Evolutionary conservation across 257 asterid genomes (phyloP), one percentile per base, ranked within the genome.

Genomic region (Orobanche coerulescens): DNA sequence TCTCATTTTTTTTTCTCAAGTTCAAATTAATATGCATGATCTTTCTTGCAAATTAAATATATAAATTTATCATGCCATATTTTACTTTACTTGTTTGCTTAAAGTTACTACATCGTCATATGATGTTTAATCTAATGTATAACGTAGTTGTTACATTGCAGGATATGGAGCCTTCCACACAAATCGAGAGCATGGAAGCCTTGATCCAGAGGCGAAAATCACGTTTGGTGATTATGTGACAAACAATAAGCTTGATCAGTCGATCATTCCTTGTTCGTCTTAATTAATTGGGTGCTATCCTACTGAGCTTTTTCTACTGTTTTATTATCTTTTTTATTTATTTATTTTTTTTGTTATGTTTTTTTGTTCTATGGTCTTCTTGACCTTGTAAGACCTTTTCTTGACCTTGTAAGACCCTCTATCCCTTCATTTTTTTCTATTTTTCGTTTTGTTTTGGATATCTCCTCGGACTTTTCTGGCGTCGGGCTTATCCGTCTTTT

Each of bases 381-480:
- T 90, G 97, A 87, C 94, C 94, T 91, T 91, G 96, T 88, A 91
- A 91, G 95, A 80, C 96, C 97, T 88, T 82, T 90, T 85, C 94
- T 83, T 86, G 97, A 86, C 88, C 93, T 90, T 86, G 90, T 84
- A 90, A 90, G 90, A 81, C 95, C 95, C 75, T 6, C 0, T 12
- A 0, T 28, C 8, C 2, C n/a, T 0, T 14, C 3, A 6, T 52
- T n/a, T 0, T 0, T 25, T 36, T 46, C 37, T 53, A 1, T 78
- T 39, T 34, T 34, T 9, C 23, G 0, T 68, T 50, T 25, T 9
- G 1, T 68, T 14, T 5, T 0, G 37, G 64, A 73, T 68, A 51
- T 49, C 56, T 34, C 48, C 36, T 26, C 78, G 8, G 66, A 34
- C 22, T 28, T 40, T 40, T 47, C 65, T 34, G 76, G 57, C 56